Percentiles rank a stretch among this genome's conserved stretches.
Conservation (phyloP, 108 stramenopile species). For the Skeletonema potamos region DNA sequence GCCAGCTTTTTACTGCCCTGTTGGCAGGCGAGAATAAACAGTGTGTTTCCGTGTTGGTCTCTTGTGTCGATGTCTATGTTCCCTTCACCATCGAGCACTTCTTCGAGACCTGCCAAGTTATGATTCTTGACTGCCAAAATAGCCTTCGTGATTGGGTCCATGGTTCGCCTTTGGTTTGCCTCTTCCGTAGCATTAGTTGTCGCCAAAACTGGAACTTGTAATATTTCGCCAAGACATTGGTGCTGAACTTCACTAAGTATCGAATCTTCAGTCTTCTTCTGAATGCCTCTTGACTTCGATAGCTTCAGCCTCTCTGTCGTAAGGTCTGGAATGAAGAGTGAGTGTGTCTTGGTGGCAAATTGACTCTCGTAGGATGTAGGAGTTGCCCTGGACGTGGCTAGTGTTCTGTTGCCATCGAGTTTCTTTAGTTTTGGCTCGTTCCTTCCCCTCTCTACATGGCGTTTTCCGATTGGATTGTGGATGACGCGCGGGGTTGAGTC, state of each 20-base stretch:
- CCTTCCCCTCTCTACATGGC: constrained; percentile 29
- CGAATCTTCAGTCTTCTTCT: constrained; percentile 40
- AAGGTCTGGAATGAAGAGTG: constrained; percentile 68
- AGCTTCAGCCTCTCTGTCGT: constrained; percentile 54
- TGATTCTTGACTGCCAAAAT: constrained; percentile 68
- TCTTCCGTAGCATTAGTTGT: constrained; percentile 4
- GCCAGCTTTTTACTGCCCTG: constrained; percentile 82
- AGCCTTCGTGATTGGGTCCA: constrained; percentile 52
- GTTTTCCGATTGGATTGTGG: constrained; percentile 1
- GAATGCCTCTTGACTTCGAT: constrained; percentile 27
- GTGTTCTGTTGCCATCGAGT: constrained; percentile 50
- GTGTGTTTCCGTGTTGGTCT: constrained; percentile 78
- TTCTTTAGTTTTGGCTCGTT: constrained; percentile 34
- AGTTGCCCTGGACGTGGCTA: constrained; percentile 60
- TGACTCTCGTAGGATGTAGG: constrained; percentile 51
- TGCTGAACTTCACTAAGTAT: constrained; percentile 37
- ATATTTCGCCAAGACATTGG: constrained; percentile 42
- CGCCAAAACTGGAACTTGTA: constrained; percentile 38
- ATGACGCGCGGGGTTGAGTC: background rate
- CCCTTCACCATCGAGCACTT: constrained; percentile 43
- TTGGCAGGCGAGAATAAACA: constrained; percentile 80
- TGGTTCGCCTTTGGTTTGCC: constrained; percentile 18
- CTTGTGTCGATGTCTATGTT: constrained; percentile 69
- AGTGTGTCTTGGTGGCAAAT: constrained; percentile 58
- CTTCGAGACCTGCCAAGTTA: constrained; percentile 48